Evolutionary conservation across 2,329 filamentous ascomycete genomes (phyloP).

Genomic region (Orbilia ellipsospora): DNA sequence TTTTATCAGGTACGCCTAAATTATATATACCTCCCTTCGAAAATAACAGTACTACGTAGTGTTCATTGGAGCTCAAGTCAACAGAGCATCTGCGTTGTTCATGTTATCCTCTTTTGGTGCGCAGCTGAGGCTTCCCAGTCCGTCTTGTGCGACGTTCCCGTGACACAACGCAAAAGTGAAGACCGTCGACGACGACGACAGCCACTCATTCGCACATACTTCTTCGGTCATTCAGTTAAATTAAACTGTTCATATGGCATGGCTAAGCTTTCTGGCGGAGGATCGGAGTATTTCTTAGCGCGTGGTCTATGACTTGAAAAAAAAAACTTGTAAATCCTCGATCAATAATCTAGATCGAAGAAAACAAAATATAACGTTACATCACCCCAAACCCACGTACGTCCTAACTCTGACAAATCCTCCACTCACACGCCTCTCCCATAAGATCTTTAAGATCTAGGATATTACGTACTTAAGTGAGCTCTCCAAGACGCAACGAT

Average conservation of each 20-base stretch:
- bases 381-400: too few species aligned
- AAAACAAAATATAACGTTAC: not conserved
- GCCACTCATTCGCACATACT: slow-evolving; percentile 9
- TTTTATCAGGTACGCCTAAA: not conserved
- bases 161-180: slow-evolving; percentile 32
- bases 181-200: not conserved
- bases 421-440: slow-evolving; percentile 7
- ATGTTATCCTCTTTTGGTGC: slow-evolving; percentile 23
- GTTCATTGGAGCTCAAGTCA: too few species aligned
- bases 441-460: not conserved
- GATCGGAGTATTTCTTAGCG: slow-evolving; percentile 10
- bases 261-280: slow-evolving; percentile 16
- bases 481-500: too few species aligned
- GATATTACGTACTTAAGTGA: not conserved
- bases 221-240: not conserved
- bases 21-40: not conserved
- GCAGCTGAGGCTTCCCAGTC: not conserved
- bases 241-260: slow-evolving; percentile 9
- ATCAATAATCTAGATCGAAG: not conserved
- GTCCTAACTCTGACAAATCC: not conserved
- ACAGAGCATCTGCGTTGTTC: slow-evolving; percentile 22
- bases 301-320: slow-evolving; percentile 9
- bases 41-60: too few species aligned
- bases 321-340: not conserved
- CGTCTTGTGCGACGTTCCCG: slow-evolving; percentile 19